These are phyloP conservation scores for Neurospora sp. DNA, from an alignment of 495 filamentous ascomycete genomes.

Conservation along the genomic window DNA sequence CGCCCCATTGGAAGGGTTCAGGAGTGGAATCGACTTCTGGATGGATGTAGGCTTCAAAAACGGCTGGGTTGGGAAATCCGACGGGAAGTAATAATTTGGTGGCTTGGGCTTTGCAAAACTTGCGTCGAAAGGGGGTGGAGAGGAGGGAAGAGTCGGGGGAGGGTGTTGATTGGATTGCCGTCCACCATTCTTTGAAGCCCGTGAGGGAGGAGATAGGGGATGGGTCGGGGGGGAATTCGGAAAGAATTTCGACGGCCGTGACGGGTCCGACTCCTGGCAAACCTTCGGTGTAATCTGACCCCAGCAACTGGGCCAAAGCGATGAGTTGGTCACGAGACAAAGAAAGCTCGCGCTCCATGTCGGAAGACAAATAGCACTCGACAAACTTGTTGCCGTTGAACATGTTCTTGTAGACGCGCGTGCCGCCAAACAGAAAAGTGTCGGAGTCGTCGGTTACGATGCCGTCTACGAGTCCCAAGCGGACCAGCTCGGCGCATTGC, in stretches of 20 bases:
- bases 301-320: conserved; percentile 76
- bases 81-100: conserved; percentile 79
- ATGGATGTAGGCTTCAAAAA: conserved; percentile 65
- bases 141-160: conserved; percentile 33
- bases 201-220: conserved; percentile 32
- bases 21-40: conserved; percentile 76
- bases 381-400: conserved; percentile 97
- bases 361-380: conserved; percentile 84
- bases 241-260: conserved; percentile 82
- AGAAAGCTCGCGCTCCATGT: conserved; percentile 82
- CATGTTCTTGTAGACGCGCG: conserved; percentile 97
- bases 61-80: conserved; percentile 63
- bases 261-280: conserved; percentile 85
- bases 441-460: conserved; percentile 98
- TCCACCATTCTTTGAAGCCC: conserved; percentile 83
- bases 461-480: conserved; percentile 80
- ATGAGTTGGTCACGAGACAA: conserved; percentile 78
- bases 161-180: conserved; percentile 51
- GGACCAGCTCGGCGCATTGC: conserved; percentile 87
- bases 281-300: conserved; percentile 90
- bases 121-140: conserved; percentile 58
- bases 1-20: conserved; percentile 84
- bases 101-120: conserved; percentile 63
- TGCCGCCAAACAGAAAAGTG: conserved; percentile 95
- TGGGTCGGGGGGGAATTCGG: conserved; percentile 56